A percentile compares a stretch with the other conserved stretches of the same genome.
These are phyloP conservation scores for Pleurotus sapidus DNA, from an alignment of 768 basidiomycete species.

Conservation along the genomic window DNA sequence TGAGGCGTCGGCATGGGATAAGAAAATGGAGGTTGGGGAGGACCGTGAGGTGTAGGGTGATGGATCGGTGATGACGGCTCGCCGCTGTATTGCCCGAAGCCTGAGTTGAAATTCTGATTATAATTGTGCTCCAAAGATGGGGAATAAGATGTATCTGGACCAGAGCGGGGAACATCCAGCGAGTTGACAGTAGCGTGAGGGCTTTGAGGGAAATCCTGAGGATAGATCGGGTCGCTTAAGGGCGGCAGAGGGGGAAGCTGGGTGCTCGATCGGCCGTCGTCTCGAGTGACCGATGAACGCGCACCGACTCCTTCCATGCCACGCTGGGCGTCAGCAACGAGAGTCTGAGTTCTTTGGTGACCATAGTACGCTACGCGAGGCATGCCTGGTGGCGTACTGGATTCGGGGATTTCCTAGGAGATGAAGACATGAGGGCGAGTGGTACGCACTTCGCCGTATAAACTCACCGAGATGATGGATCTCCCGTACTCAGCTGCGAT, in stretches of 20 bases:
- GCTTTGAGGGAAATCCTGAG: not conserved
- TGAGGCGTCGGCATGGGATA: conserved; percentile 4
- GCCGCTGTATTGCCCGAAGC: not conserved
- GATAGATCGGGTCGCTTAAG: not conserved
- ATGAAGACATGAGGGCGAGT: not conserved
- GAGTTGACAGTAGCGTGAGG: not conserved
- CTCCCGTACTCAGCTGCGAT: conserved; percentile 57
- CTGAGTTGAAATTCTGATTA: not conserved
- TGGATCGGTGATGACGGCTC: not conserved
- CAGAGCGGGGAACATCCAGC: not conserved
- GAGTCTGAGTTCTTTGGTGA: conserved; percentile 56
- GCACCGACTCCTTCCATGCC: conserved; percentile 46
- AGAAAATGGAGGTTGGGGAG: conserved; percentile 1
- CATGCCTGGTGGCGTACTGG: conserved; percentile 77
- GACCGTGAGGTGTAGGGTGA: not conserved
- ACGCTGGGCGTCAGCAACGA: conserved; percentile 62
- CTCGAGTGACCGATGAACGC: not conserved
- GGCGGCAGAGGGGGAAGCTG: not conserved
- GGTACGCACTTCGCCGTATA: conserved; percentile 3
- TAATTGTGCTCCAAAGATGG: not conserved
- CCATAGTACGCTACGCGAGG: conserved; percentile 71
- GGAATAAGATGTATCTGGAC: not conserved
- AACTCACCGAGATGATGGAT: conserved; percentile 42
- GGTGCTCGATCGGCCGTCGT: not conserved
- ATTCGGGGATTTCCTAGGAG: conserved; percentile 74